Evolutionary conservation across 2,329 filamentous ascomycete genomes (phyloP).

Genomic region (Clonostachys sp.): DNA sequence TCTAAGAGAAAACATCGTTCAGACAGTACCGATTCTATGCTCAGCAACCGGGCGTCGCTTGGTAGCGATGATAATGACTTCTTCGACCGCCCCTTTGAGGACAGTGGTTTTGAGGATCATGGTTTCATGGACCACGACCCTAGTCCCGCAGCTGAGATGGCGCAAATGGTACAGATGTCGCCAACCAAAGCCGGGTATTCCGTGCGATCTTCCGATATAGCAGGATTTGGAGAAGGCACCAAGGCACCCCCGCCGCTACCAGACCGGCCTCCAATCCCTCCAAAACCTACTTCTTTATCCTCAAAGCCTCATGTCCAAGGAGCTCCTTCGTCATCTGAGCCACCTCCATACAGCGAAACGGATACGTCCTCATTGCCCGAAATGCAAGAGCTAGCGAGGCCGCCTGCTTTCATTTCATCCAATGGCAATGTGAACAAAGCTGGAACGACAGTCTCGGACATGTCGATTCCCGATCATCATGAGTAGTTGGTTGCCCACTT

Average conservation of each 20-base stretch:
- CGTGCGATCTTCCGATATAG: no score
- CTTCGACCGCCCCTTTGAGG: background rate
- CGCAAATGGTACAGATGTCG: no score
- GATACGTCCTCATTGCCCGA: conserved; percentile 25
- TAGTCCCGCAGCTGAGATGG: no score
- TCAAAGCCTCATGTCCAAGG: background rate
- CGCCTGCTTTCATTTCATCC: conserved; percentile 13
- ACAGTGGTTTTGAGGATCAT: no score
- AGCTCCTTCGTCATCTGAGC: background rate
- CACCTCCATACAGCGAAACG: background rate
- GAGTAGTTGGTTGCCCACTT: background rate
- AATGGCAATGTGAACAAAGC: background rate
- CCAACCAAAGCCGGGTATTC: no score
- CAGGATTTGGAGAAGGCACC: conserved; percentile 1
- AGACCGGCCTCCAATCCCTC: background rate
- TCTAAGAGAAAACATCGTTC: conserved; percentile 40
- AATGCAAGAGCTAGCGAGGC: conserved; percentile 35
- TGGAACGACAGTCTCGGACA: conserved; percentile 8
- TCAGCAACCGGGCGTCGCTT: conserved; percentile 37
- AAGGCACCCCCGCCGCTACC: conserved; percentile 1
- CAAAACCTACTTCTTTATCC: background rate
- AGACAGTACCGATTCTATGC: conserved; percentile 40
- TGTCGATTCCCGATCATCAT: conserved; percentile 22
- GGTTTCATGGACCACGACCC: no score
- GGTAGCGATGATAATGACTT: conserved; percentile 10